Evolutionary conservation across 1,284 basidiomycete species (phyloP).

Genomic region (Gomphus bonarii): DNA sequence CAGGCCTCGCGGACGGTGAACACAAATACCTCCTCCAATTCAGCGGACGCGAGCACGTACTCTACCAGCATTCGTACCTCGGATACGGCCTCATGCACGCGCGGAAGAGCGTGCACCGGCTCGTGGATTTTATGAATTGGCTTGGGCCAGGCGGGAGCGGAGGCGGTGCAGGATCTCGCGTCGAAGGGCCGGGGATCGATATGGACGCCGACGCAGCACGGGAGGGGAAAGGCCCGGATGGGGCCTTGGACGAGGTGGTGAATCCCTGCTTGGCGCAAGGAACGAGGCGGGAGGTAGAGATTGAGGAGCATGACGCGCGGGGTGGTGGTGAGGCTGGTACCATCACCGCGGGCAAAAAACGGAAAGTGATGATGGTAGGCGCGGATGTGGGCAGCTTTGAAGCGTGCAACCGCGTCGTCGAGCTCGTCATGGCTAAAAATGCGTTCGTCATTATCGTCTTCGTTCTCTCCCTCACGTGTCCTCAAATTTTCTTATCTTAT

Average conservation of each 20-base stretch:
- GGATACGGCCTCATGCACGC: conserved; percentile 95
- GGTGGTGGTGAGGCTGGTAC: no score
- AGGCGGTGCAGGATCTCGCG: no score
- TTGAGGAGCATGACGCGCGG: conserved; percentile 48
- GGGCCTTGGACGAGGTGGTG: conserved; percentile 28
- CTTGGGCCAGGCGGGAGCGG: no score
- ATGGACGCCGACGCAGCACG: conserved; percentile 20
- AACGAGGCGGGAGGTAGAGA: conserved; percentile 52
- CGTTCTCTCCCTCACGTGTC: background rate
- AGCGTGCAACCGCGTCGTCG: conserved; percentile 76
- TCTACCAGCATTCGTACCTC: conserved; percentile 95
- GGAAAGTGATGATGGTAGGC: conserved; percentile 76
- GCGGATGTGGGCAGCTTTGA: conserved; percentile 75
- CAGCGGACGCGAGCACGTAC: conserved; percentile 55
- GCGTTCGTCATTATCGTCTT: conserved; percentile 48
- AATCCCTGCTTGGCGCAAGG: conserved; percentile 81
- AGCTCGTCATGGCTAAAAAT: conserved; percentile 94
- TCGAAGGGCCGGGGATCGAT: conserved; percentile 5
- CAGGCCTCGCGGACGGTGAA: conserved; percentile 84
- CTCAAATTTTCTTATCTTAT: background rate
- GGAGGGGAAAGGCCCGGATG: no score
- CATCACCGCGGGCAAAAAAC: conserved; percentile 29
- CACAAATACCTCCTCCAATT: conserved; percentile 88
- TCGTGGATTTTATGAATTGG: conserved; percentile 72
- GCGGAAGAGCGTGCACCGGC: conserved; percentile 73